Conservation (phyloP, 2,329 filamentous ascomycete species). For the Aspergillus pseudoviridinutans region DNA sequence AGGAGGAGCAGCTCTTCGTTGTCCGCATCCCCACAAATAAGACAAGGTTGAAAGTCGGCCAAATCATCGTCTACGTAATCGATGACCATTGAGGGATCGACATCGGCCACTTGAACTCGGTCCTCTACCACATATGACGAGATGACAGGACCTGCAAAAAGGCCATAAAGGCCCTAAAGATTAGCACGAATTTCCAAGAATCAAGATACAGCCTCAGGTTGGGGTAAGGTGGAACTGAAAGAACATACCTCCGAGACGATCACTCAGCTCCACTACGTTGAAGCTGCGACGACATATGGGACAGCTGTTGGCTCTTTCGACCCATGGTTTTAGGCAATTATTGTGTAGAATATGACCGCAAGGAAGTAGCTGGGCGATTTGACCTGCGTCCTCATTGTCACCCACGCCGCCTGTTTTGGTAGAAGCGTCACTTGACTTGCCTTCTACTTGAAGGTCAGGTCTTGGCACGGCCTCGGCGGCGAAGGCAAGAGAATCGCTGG, state of each 20-base stretch:
- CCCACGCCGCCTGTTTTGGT: slow-evolving; percentile 26
- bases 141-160: slow-evolving; percentile 47
- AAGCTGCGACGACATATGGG: slow-evolving; percentile 93
- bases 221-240: slow-evolving; percentile 6
- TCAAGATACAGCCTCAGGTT: slow-evolving; percentile 3
- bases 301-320: slow-evolving; percentile 94
- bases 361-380: slow-evolving; percentile 62
- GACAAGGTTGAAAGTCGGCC: slow-evolving; percentile 66
- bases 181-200: slow-evolving; percentile 4
- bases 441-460: slow-evolving; percentile 33
- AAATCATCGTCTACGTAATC: slow-evolving; percentile 66
- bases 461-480: slow-evolving; percentile 41
- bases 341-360: slow-evolving; percentile 93
- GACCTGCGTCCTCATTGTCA: slow-evolving; percentile 40
- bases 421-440: slow-evolving; percentile 21
- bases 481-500: slow-evolving; percentile 47
- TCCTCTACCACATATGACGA: slow-evolving; percentile 56
- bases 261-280: slow-evolving; percentile 81
- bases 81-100: slow-evolving; percentile 66
- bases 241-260: slow-evolving; percentile 70
- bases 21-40: slow-evolving; percentile 75
- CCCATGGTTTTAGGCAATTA: slow-evolving; percentile 88
- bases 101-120: slow-evolving; percentile 72
- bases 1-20: slow-evolving; percentile 81
- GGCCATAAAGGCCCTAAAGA: background rate